Evolutionary conservation across 495 filamentous ascomycete genomes (phyloP), one percentile per base, ranked within the genome.

Genomic region (Talaromyces wortmannii): DNA sequence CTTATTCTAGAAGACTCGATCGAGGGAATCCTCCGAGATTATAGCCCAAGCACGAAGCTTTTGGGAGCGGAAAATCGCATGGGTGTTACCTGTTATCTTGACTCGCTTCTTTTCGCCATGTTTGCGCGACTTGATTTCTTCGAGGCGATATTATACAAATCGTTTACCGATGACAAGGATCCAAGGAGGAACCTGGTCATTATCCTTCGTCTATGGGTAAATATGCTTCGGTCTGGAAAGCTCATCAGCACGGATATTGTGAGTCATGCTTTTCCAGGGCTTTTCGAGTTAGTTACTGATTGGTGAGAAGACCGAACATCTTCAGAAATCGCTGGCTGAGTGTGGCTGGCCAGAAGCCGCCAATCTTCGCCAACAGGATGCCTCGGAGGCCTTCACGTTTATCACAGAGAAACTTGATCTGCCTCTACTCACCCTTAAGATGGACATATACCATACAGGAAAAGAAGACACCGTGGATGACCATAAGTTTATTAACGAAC

Each of bases 51-150:
- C 42, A 75, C 85, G 2, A 84, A 81, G 57, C 82, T 97, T 67
- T 73, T 91, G 2, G 94, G 94, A 2, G 94, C 94, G 4, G 87
- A 90, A 58, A 98, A 98, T 64, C 77, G 92, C 45, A 78, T 85
- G 15, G 83, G 80, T 16, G 90, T 94, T 17, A 96, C 94, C 33
- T 98, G 94, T 68, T 98, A 91, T 61, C 74, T 96, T 0, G 94
- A 97, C 64, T 78, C 92, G 1, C 71, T 97, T n/a, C 82, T 98
- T 2, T 97, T 96, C 63, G 89, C 94, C 55, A 96, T 98, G 92
- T 98, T 98, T 66, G 87, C 90, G 8, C 83, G 89, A 52, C 72
- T 96, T 29, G 85, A 86, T 47, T 90, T 88, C 61, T 98, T 96
- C 65, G 94, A 98, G 63, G 88, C 87, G 29, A 95, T 97, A 70